phyloP scores from a whole-genome alignment of 75 land plant species.

The Cunninghamia lanceolata region DNA sequence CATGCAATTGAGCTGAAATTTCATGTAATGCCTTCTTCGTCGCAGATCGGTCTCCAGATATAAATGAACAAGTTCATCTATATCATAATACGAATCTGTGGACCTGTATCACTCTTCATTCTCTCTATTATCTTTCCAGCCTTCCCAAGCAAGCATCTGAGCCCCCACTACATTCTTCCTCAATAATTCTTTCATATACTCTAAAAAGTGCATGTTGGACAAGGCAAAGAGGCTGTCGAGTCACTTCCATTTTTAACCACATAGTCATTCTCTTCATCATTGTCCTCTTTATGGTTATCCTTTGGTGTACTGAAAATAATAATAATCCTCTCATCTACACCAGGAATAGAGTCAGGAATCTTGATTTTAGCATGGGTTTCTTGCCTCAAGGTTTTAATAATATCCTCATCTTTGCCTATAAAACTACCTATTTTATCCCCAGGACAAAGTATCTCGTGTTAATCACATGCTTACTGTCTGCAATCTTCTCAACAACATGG shows the following conservation, averaged over 20 bases:
- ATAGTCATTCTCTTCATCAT: conserved; percentile 16
- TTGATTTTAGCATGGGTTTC: conserved; percentile 78
- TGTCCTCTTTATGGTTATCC: neutral
- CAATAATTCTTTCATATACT: conserved; percentile 59
- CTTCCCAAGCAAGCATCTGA: conserved; percentile 63
- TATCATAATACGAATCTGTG: conserved; percentile 64
- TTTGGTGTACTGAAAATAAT: conserved; percentile 41
- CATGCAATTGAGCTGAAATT: conserved; percentile 75
- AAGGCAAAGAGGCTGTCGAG: conserved; percentile 34
- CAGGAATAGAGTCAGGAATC: conserved; percentile 64
- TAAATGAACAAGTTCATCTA: conserved; percentile 94
- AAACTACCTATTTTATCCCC: conserved; percentile 64
- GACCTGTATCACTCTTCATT: conserved; percentile 68
- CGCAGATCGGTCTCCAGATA: conserved; percentile 61
- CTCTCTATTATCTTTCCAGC: conserved; percentile 71
- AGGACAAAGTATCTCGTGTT: conserved; percentile 72
- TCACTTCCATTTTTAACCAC: conserved; percentile 1
- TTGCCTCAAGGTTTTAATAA: conserved; percentile 57
- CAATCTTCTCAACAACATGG: no score
- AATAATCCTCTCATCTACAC: conserved; percentile 74
- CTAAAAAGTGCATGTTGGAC: conserved; percentile 72
- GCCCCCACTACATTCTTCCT: conserved; percentile 35
- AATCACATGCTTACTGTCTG: no score
- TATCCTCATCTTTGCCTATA: conserved; percentile 75
- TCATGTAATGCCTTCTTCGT: conserved; percentile 76